Conservation (phyloP, 257 asterid genomes). For the Lycium ferocissimum region DNA sequence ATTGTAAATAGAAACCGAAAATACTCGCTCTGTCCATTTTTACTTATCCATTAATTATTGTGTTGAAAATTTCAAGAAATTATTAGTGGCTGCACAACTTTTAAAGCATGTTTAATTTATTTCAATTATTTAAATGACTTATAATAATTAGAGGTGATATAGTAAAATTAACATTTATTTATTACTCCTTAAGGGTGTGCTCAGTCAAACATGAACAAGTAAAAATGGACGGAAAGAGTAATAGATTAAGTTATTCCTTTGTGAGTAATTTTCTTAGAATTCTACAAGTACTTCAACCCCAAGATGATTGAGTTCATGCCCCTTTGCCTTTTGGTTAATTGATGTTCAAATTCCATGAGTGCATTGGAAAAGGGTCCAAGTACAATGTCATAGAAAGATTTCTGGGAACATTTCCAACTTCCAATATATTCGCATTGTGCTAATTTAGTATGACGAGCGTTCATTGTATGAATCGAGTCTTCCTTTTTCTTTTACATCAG, state of each 20-base stretch:
- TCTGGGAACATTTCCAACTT: neutral
- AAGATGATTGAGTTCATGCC: conserved; percentile 12
- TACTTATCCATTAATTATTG: too few species aligned
- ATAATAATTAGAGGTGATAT: too few species aligned
- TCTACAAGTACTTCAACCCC: neutral
- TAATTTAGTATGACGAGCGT: neutral
- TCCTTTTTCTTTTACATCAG: too few species aligned
- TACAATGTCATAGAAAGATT: neutral
- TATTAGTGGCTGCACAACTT: too few species aligned
- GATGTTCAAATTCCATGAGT: neutral
- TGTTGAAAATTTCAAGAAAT: too few species aligned
- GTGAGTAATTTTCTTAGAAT: neutral
- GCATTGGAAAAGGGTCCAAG: neutral
- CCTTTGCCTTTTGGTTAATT: neutral
- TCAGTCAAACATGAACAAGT: too few species aligned
- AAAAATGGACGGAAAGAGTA: too few species aligned
- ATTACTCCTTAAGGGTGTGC: too few species aligned
- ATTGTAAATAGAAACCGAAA: neutral
- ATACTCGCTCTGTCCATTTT: too few species aligned
- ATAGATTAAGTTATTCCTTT: neutral
- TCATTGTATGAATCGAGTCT: neutral
- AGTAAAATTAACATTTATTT: too few species aligned
- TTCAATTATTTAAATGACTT: too few species aligned
- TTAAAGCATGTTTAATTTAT: too few species aligned
- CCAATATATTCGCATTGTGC: neutral